phyloP scores from a whole-genome alignment of 2,329 filamentous ascomycete genomes.

The Alternaria arborescens region DNA sequence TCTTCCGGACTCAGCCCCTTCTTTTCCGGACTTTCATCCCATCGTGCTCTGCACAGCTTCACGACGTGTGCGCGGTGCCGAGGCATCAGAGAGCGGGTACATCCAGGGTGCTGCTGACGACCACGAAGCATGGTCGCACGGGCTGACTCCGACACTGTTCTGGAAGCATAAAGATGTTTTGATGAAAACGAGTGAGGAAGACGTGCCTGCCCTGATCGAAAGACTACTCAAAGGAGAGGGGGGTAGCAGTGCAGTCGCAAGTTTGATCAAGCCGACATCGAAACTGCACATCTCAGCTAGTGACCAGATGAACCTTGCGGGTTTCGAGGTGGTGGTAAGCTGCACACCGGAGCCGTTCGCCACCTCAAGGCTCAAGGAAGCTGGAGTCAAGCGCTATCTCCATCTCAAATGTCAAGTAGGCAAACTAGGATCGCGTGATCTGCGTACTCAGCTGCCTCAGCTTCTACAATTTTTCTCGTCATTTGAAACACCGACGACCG shows the following conservation, averaged over 20 bases:
- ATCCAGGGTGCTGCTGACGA: conserved; percentile 96
- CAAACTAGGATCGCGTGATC: conserved; percentile 82
- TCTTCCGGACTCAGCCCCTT: conserved; percentile 56
- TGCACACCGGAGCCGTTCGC: conserved; percentile 56
- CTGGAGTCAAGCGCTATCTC: conserved; percentile 55
- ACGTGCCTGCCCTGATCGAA: conserved; percentile 64
- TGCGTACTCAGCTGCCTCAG: conserved; percentile 74
- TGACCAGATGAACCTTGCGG: conserved; percentile 48
- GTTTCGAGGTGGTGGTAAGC: conserved; percentile 52
- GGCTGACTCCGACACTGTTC: conserved; percentile 79
- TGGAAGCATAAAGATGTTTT: conserved; percentile 74
- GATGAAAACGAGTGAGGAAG: conserved; percentile 70
- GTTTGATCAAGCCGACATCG: conserved; percentile 54
- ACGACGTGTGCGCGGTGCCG: conserved; percentile 71
- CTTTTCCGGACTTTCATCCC: conserved; percentile 69
- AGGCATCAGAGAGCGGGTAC: conserved; percentile 77
- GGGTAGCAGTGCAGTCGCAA: conserved; percentile 34
- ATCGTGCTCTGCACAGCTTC: conserved; percentile 89
- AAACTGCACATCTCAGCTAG: conserved; percentile 53
- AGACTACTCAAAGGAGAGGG: conserved; percentile 47
- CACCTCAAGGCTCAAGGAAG: conserved; percentile 12
- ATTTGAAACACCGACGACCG: neutral
- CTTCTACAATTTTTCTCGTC: conserved; percentile 64
- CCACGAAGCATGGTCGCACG: conserved; percentile 88
- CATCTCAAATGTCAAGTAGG: conserved; percentile 72